Conservation (phyloP, 2,329 filamentous ascomycete species). For the Aspergillus sp. region DNA sequence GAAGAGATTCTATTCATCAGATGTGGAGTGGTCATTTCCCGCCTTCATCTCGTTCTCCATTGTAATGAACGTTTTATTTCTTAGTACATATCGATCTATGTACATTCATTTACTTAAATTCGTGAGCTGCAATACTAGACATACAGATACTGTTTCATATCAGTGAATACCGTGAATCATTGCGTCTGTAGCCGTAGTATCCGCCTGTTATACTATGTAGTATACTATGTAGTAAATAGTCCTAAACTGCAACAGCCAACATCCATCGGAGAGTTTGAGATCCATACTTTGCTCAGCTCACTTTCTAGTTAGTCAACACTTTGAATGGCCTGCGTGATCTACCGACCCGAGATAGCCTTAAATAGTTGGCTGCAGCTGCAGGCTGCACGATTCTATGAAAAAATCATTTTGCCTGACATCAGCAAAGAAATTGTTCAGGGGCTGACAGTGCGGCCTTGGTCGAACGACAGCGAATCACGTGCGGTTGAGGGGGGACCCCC, state of each 20-base stretch:
- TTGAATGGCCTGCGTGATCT: not conserved
- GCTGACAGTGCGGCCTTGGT: conserved; percentile 16
- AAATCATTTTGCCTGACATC: conserved; percentile 8
- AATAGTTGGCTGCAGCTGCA: conserved; percentile 5
- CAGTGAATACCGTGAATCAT: not conserved
- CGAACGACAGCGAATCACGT: conserved; percentile 24
- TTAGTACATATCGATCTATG: conserved; percentile 31
- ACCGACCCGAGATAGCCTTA: not conserved
- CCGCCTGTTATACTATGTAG: too few species aligned
- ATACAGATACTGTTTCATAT: not conserved
- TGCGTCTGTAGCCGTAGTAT: too few species aligned
- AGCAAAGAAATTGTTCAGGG: conserved; percentile 9
- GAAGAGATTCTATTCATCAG: conserved; percentile 1
- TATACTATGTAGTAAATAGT: too few species aligned
- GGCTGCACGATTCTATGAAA: conserved; percentile 4
- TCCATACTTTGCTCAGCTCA: too few species aligned
- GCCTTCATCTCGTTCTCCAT: not conserved
- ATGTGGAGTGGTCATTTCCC: not conserved
- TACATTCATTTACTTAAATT: conserved; percentile 27
- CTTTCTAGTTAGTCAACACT: not conserved
- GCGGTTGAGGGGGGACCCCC: conserved; percentile 19
- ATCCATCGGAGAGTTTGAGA: not conserved
- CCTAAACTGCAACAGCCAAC: too few species aligned
- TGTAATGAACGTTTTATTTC: not conserved
- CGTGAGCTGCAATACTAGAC: conserved; percentile 5